Evolutionary conservation across 495 filamentous ascomycete genomes (phyloP), one percentile per base, ranked within the genome.

Genomic region (Schizothecium vesticola): DNA sequence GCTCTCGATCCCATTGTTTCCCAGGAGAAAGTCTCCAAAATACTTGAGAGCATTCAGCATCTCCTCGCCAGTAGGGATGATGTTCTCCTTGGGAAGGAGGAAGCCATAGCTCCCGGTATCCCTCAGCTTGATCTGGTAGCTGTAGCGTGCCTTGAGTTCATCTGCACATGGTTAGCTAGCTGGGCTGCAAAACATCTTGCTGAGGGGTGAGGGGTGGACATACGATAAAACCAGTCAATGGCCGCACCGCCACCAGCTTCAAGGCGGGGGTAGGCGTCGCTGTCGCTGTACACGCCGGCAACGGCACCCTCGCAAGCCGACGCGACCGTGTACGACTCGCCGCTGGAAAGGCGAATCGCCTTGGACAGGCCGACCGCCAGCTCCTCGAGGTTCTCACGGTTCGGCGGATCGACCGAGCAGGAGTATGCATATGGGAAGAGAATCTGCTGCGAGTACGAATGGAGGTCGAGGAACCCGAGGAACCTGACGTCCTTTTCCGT

Each of bases 81-180:
- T 99, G 69, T 97, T 85, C 66, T 94, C 90, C 36, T 86, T 88
- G 0, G 95, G 95, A 10, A 99, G 82, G 60, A 99, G 81, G 73
- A 97, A 99, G 0, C 95, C 95, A 76, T 98, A 97, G 78, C 75
- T 95, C 3, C 95, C 95, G 0, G 92, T 96, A 79, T 99, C 95
- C 43, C 95, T 85, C 24, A 99, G 82, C 78, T 97, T 98, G 76
- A 99, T 91, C 81, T 98, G 95, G 73, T 96, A 99, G 26, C 92
- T 88, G 73, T 91, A 95, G 36, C 82, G 86, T n/a, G 94, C 90
- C 57, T 86, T 80, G 31, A 97, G 78, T 71, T 95, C 90, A 66
- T 95, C 76, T 77, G 55, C 16, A 26, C 7, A 26, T 55, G 23
- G 64, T 60, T 36, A 72, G 68, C 55, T 3, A 2, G 26, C 56